Percentiles rank a stretch among this genome's conserved stretches.
Evolutionary conservation across 1,284 basidiomycete species (phyloP).

Genomic region (Phlebopus sp.): DNA sequence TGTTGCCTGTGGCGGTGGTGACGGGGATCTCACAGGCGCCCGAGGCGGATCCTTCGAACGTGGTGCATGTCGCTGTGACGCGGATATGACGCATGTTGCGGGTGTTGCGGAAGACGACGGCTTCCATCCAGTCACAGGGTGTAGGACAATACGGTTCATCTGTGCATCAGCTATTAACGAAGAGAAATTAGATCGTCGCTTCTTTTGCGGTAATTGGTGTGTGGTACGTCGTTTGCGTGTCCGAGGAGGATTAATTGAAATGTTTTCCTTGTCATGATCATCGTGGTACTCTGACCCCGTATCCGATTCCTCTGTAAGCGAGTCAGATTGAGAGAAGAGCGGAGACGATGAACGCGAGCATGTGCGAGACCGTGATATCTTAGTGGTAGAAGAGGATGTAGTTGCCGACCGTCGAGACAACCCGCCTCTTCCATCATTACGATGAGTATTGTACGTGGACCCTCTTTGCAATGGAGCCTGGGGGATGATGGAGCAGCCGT

Average conservation of each 20-base stretch:
- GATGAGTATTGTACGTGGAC: background rate
- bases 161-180: slow-evolving; percentile 46
- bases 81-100: slow-evolving; percentile 13
- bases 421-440: background rate
- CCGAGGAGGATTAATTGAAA: slow-evolving; percentile 7
- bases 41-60: slow-evolving; percentile 16
- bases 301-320: slow-evolving; percentile 13
- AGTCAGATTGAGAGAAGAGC: slow-evolving; percentile 17
- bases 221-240: slow-evolving; percentile 1
- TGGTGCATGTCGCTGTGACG: slow-evolving; percentile 9
- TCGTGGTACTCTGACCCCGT: slow-evolving; percentile 22
- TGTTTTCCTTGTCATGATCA: slow-evolving; percentile 28
- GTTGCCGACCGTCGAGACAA: background rate
- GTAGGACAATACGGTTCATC: slow-evolving; percentile 39
- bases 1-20: slow-evolving; percentile 9
- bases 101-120: slow-evolving; percentile 12
- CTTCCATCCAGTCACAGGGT: slow-evolving; percentile 17
- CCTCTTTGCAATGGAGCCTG: slow-evolving; percentile 1
- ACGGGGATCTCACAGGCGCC: slow-evolving; percentile 2
- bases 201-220: slow-evolving; percentile 5
- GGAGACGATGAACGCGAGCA: slow-evolving; percentile 16
- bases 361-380: slow-evolving; percentile 3
- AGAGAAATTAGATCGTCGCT: slow-evolving; percentile 34
- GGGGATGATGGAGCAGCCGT: slow-evolving; percentile 1
- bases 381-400: slow-evolving; percentile 5